Evolutionary conservation across 2,329 filamentous ascomycete genomes (phyloP).

Genomic region (Tolypocladium ovalisporum): DNA sequence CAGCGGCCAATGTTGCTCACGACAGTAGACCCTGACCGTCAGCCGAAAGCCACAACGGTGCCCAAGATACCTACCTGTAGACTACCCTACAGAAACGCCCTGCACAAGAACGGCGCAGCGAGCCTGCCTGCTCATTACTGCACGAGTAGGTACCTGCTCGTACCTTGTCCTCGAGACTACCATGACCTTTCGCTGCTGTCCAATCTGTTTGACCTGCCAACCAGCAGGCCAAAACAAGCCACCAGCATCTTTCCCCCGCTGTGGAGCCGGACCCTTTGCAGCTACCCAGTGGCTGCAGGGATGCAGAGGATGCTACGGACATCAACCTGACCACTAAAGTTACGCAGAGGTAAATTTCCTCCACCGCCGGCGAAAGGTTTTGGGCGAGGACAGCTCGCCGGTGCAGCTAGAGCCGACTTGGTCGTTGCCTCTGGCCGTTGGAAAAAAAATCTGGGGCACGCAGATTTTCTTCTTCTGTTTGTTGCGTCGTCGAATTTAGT

Average conservation of each 20-base stretch:
- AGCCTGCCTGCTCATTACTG: too few species aligned
- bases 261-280: background rate
- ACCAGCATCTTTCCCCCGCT: background rate
- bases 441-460: background rate
- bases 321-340: constrained; percentile 4
- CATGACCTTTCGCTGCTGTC: too few species aligned
- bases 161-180: too few species aligned
- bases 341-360: background rate
- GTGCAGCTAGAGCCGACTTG: background rate
- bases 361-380: background rate
- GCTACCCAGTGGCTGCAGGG: background rate
- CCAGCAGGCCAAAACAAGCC: background rate
- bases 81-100: too few species aligned
- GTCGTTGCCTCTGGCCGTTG: background rate
- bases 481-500: background rate
- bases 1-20: too few species aligned
- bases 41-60: too few species aligned
- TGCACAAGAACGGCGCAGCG: too few species aligned
- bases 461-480: background rate
- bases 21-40: too few species aligned
- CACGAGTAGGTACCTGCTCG: too few species aligned
- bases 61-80: too few species aligned
- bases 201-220: background rate
- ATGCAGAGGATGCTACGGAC: background rate
- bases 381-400: background rate